Evolutionary conservation across 192 early-diverging fungal species (phyloP), one percentile per base, ranked within the genome.

Genomic region (Spinellus fusiger): DNA sequence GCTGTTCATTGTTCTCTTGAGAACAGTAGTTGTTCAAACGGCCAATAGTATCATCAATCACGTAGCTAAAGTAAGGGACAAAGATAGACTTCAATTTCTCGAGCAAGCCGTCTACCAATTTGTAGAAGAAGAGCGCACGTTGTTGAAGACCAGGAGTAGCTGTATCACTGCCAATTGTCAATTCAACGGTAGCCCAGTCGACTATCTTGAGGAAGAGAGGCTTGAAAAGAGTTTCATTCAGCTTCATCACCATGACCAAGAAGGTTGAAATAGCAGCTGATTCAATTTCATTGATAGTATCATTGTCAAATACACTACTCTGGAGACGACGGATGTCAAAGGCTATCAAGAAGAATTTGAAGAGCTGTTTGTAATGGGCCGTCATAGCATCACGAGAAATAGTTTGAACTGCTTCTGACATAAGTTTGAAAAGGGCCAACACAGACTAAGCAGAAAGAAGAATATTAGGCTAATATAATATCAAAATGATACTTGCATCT

Each of bases 181-280:
- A 50, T 64, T 82, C 80, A 27, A 74, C 62, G 8, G 73, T 75
- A 1, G 84, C 84, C 93, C 93, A 94, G 31, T 88, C 86, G 28
- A 93, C 77, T 40, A 92, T 70, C 68, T 91, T 90, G 56, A 94
- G 74, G 83, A 92, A 97, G 69, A 97, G 54, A 8, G 95, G 94
- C 64, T 89, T 91, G 89, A 99, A 99, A 40, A 92, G 73, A 15
- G 86, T 88, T 68, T 97, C 96, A 74, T 94, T 99, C 63, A 98
- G 76, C 69, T 92, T 93, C 81, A 96, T 81, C 0, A 92, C 84
- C 46, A 96, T 63, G 53, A 86, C 79, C 76, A 92, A 73, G 63
- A 96, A 92, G 5, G 91, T 82, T 13, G 78, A 73, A 22, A 95
- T 81, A 31, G 88, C 74, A 0, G 80, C 70, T 27, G 81, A 73